Conservation (phyloP, 768 basidiomycete genomes). For the Floccularia luteovirens region DNA sequence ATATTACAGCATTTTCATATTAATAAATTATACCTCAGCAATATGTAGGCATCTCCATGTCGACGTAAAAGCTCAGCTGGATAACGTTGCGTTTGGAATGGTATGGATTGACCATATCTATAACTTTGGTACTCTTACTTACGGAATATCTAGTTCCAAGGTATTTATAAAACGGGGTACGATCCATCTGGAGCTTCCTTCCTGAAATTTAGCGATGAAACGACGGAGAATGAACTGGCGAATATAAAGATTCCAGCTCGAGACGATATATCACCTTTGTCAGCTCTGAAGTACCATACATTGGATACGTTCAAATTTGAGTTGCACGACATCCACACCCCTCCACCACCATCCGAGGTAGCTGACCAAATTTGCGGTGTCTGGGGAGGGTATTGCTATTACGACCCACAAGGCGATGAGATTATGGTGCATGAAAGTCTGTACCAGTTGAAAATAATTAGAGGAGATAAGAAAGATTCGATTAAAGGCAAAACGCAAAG, state of each 20-base stretch:
- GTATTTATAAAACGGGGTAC: not conserved
- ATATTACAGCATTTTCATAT: no score
- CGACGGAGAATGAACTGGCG: no score
- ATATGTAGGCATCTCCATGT: constrained; percentile 2
- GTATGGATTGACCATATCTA: not conserved
- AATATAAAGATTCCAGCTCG: not conserved
- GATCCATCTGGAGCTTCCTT: not conserved
- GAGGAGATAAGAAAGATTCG: not conserved
- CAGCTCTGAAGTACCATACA: not conserved
- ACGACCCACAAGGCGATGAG: not conserved
- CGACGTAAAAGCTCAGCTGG: not conserved
- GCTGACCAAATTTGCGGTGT: not conserved
- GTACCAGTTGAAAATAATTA: not conserved
- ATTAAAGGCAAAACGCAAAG: not conserved
- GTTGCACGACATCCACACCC: not conserved
- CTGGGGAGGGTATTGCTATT: constrained; percentile 1
- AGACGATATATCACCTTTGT: not conserved
- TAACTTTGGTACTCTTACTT: not conserved
- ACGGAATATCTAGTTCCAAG: not conserved
- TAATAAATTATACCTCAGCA: not conserved
- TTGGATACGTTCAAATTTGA: not conserved
- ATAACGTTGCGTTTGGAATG: constrained; percentile 3
- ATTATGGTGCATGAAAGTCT: not conserved
- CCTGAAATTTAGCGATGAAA: not conserved
- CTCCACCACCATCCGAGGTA: not conserved